phyloP scores from a whole-genome alignment of 2,329 filamentous ascomycete species.

The Paramyrothecium sp. region DNA sequence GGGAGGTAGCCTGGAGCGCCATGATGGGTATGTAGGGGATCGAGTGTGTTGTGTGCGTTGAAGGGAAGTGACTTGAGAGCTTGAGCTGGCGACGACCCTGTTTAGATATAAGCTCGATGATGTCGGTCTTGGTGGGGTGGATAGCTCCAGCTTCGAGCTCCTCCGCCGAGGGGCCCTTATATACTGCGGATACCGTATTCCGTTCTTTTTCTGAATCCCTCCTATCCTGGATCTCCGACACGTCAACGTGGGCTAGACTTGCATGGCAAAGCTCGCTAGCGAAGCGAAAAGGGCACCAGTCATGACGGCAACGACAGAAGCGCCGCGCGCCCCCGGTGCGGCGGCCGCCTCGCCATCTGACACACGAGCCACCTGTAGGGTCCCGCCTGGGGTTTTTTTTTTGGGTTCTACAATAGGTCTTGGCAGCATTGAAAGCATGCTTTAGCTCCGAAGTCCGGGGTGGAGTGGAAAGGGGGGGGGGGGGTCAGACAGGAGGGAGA shows the following conservation, averaged over 20 bases:
- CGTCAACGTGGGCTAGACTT: not conserved
- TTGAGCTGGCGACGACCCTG: not conserved
- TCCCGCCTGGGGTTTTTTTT: not conserved
- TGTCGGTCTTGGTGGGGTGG: not conserved
- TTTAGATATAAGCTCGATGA: not conserved
- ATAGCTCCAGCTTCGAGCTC: not conserved
- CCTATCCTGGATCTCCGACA: too few relatives aligned
- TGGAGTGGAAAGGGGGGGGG: not conserved
- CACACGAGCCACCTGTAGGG: not conserved
- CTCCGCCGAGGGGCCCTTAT: not conserved
- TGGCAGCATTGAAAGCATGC: not conserved
- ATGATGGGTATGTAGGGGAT: slow-evolving; percentile 34
- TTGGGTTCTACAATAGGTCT: not conserved
- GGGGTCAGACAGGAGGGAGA: not conserved
- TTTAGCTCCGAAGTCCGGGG: not conserved
- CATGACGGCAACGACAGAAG: not conserved
- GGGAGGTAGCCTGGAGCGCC: slow-evolving; percentile 43
- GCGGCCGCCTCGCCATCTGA: not conserved
- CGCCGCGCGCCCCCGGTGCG: not conserved
- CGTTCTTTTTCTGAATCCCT: not conserved
- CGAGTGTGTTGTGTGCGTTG: too few relatives aligned
- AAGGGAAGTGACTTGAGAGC: not conserved
- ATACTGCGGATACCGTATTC: not conserved
- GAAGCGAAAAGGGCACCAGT: not conserved
- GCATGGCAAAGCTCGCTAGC: not conserved